Evolutionary conservation across 768 basidiomycete species (phyloP).

Genomic region (Lactarius trivialis): DNA sequence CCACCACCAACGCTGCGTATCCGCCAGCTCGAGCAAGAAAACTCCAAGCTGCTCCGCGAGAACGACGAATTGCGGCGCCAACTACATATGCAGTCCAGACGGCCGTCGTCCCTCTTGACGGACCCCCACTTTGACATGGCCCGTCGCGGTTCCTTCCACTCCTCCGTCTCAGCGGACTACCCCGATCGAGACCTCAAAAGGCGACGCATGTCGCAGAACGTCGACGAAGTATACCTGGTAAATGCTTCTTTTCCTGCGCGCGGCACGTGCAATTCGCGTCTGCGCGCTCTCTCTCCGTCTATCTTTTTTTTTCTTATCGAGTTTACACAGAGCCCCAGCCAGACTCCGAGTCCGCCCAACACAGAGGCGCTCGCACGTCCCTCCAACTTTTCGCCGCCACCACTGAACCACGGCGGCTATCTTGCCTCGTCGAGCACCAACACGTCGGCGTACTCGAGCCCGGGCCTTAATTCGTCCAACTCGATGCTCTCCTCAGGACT

Average conservation of each 20-base stretch:
- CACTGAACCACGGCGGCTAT: slow-evolving; percentile 20
- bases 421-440: slow-evolving; percentile 17
- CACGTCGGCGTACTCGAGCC: slow-evolving; percentile 21
- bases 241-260: not conserved
- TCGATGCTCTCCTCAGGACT: slow-evolving; percentile 16
- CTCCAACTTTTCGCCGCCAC: slow-evolving; percentile 22
- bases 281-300: not conserved
- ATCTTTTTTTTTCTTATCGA: not conserved
- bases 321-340: slow-evolving; percentile 19
- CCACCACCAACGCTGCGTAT: slow-evolving; percentile 71
- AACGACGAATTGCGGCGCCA: slow-evolving; percentile 69
- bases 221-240: slow-evolving; percentile 29
- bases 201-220: slow-evolving; percentile 26
- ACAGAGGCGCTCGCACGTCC: slow-evolving; percentile 24
- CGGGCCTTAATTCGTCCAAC: slow-evolving; percentile 17
- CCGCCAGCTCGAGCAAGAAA: slow-evolving; percentile 79
- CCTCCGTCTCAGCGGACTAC: slow-evolving; percentile 25
- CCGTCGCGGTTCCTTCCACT: slow-evolving; percentile 18
- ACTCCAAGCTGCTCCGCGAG: slow-evolving; percentile 59
- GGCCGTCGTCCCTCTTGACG: slow-evolving; percentile 20
- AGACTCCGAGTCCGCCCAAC: slow-evolving; percentile 29
- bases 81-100: slow-evolving; percentile 32
- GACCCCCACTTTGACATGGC: slow-evolving; percentile 23
- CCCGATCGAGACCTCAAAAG: slow-evolving; percentile 25
- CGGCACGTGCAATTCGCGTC: not conserved